phyloP scores from a whole-genome alignment of 441 rosid genomes.

The Pelargonium australe region DNA sequence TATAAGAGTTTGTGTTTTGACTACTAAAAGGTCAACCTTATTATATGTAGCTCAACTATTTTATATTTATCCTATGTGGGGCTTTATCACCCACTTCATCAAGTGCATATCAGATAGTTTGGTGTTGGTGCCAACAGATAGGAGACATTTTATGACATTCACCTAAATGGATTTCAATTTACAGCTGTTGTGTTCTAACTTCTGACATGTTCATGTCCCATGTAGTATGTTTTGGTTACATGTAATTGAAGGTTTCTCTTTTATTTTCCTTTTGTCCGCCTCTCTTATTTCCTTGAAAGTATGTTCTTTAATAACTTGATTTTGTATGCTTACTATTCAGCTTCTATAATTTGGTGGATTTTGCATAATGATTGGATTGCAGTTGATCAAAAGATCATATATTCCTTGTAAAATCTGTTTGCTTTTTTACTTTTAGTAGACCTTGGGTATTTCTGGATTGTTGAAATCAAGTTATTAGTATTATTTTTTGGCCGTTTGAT shows the following conservation, averaged over 20 bases:
- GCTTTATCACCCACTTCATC: too few relatives aligned
- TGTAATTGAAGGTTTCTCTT: conserved; percentile 2
- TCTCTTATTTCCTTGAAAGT: not conserved
- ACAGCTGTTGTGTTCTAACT: not conserved
- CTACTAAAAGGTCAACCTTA: too few relatives aligned
- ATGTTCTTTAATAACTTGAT: not conserved
- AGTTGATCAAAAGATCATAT: not conserved
- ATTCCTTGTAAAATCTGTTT: not conserved
- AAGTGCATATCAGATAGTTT: conserved; percentile 2
- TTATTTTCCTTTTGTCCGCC: not conserved
- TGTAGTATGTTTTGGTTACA: not conserved
- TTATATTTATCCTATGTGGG: too few relatives aligned
- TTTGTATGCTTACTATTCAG: not conserved
- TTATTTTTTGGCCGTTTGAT: not conserved
- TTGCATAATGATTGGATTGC: not conserved
- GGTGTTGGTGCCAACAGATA: not conserved
- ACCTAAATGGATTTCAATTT: not conserved
- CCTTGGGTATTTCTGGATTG: not conserved
- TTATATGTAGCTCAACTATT: too few relatives aligned
- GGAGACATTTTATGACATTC: not conserved
- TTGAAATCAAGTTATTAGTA: not conserved
- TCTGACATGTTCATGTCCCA: not conserved
- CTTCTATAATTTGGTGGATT: not conserved
- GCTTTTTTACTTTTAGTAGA: not conserved
- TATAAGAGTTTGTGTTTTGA: too few relatives aligned